These are phyloP conservation scores for Russula griseocarnosa DNA, from an alignment of 768 basidiomycete species.

Conservation along the genomic window DNA sequence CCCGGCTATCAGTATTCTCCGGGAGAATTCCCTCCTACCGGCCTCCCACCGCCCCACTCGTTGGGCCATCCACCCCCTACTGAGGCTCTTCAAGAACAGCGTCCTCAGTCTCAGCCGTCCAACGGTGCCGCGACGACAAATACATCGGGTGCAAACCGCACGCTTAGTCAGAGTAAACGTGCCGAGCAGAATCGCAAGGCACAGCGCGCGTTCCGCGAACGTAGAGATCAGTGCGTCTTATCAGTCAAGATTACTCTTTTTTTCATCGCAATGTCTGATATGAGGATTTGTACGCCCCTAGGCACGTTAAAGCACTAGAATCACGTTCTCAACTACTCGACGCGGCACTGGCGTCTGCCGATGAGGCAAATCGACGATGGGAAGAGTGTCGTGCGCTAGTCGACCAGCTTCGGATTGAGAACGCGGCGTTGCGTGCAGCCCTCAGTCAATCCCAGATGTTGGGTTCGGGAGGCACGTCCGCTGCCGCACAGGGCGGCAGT, in stretches of 20 bases:
- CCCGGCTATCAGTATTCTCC: constrained; percentile 37
- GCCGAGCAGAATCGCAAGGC: constrained; percentile 95
- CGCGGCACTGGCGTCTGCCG: constrained; percentile 78
- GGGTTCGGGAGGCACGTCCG: constrained; percentile 9
- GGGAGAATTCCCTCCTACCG: constrained; percentile 18
- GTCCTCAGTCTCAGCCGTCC: constrained; percentile 25
- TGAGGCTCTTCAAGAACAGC: constrained; percentile 17
- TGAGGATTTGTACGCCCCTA: constrained; percentile 32
- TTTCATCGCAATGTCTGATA: not conserved
- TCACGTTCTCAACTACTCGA: constrained; percentile 81
- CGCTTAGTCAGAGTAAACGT: constrained; percentile 75
- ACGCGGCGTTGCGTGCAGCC: constrained; percentile 69
- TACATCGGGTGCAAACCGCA: constrained; percentile 40
- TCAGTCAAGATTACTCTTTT: not conserved
- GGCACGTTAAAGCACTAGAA: constrained; percentile 85
- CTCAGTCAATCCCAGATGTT: constrained; percentile 45
- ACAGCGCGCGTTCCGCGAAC: constrained; percentile 85
- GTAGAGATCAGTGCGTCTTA: constrained; percentile 75
- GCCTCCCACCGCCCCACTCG: constrained; percentile 26
- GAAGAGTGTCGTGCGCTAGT: constrained; percentile 86
- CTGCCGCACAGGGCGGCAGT: constrained; percentile 1
- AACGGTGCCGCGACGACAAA: constrained; percentile 10
- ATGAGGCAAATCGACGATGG: constrained; percentile 86
- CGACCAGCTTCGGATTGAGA: constrained; percentile 84
- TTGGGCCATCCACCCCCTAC: constrained; percentile 8